Percentiles rank a stretch among this genome's conserved stretches.
These are phyloP conservation scores for Nicotiana obtusifolia DNA, from an alignment of 257 asterid genomes.

Conservation along the genomic window DNA sequence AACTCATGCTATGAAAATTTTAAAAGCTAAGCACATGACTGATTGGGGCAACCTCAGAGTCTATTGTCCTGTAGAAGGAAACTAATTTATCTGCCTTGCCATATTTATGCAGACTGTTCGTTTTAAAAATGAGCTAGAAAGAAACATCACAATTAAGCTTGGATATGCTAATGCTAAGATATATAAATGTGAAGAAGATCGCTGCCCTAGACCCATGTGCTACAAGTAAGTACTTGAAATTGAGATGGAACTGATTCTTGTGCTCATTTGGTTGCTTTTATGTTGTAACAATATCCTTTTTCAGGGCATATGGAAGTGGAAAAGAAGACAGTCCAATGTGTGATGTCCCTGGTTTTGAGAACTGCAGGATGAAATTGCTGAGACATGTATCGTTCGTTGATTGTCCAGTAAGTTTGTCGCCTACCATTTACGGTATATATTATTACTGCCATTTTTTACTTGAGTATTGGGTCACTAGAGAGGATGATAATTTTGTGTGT, in stretches of 20 bases:
- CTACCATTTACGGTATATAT: not conserved
- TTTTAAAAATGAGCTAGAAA: constrained; percentile 91
- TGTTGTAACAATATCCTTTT: constrained; percentile 1
- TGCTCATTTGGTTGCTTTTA: constrained; percentile 11
- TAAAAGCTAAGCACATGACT: not conserved
- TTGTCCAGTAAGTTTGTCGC: constrained; percentile 72
- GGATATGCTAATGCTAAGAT: constrained; percentile 99
- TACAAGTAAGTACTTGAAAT: constrained; percentile 64
- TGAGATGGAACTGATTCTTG: not conserved
- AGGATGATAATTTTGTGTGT: not conserved
- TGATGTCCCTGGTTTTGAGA: constrained; percentile 97
- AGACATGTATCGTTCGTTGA: constrained; percentile 97
- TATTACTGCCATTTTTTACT: not conserved
- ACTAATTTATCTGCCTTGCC: not conserved
- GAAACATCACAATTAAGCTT: constrained; percentile 95
- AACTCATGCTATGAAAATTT: not conserved
- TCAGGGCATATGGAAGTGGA: constrained; percentile 97
- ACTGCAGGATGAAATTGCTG: constrained; percentile 77
- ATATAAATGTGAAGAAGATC: constrained; percentile 88
- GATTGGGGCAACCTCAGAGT: not conserved
- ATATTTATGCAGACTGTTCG: constrained; percentile 76
- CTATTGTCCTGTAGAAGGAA: not conserved
- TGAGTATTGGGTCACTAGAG: not conserved
- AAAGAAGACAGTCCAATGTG: constrained; percentile 95
- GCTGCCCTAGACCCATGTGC: constrained; percentile 91